These are phyloP conservation scores for Populus alba DNA, from an alignment of 345 rosid genomes.

Conservation along the genomic window DNA sequence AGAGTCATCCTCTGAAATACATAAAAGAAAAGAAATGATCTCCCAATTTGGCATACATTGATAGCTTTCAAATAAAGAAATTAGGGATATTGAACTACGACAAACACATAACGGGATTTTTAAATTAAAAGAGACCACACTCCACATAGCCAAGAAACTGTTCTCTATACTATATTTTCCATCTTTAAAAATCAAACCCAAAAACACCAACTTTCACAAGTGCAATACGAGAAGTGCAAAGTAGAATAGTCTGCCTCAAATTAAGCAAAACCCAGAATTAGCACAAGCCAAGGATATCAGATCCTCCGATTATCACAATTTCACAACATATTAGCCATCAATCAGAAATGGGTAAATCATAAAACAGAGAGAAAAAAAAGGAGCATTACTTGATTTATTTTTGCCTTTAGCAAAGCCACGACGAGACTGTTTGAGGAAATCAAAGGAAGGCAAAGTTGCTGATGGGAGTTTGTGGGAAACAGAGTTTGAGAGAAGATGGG, in stretches of 20 bases:
- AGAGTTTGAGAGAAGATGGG: conserved; percentile 12
- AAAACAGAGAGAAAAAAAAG: not conserved
- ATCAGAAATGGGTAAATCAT: not conserved
- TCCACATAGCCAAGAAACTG: too few species aligned
- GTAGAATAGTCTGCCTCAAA: too few species aligned
- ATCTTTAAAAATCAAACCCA: too few species aligned
- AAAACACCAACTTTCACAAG: too few species aligned
- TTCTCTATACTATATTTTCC: too few species aligned
- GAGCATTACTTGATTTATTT: conserved; percentile 56
- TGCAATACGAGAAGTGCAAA: too few species aligned
- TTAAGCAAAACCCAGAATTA: too few species aligned
- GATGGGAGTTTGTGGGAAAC: conserved; percentile 4
- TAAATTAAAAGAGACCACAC: too few species aligned
- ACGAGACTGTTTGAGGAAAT: conserved; percentile 38
- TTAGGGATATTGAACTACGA: not conserved
- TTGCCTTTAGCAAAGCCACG: conserved; percentile 74
- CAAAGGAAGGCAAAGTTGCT: conserved; percentile 15
- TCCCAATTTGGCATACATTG: not conserved
- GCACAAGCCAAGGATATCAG: too few species aligned
- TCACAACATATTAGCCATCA: too few species aligned
- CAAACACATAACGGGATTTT: too few species aligned
- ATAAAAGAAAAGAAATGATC: not conserved
- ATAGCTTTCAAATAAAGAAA: not conserved
- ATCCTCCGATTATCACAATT: too few species aligned
- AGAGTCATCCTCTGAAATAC: conserved; percentile 68